Base-by-base conservation (phyloP, 192 early-diverging fungal genomes). In the Thamnidium elegans region DNA sequence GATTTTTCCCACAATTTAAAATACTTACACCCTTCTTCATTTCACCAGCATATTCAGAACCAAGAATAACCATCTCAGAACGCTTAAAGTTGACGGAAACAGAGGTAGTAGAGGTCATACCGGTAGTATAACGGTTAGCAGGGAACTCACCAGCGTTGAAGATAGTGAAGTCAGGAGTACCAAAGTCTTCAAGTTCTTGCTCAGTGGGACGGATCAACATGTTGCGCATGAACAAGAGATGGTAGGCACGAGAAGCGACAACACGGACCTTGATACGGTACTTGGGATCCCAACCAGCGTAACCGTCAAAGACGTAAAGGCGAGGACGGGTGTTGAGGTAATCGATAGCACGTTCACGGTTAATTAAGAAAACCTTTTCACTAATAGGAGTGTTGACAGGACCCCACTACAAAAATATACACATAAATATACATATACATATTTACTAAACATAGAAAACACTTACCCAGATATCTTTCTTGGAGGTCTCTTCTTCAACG, bases 241-340 rank as follows among this genome's bases (percentile, higher is more conserved):
- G 93, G 82, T 97, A 95, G 44, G 95, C 93, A 59, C 93, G 88
- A 32, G 93, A 87, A 69, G 91, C 92, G 66, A 97, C 87, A 31
- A 94, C 84, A 56, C 95, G 92, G 51, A 97, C 89, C 85, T 97
- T 97, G 79, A 94, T 91, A 62, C 94, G 86, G 85, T 95, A 91
- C 81, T 92, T 92, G 66, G 92, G 89, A 74, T 97, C 95, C 95
- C 95, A 97, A 21, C 95, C 95, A 56, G 95, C 95, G 66, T 79
- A 97, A 8, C 92, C 95, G 78, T 97, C 95, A 77, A 97, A 91
- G 55, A 97, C 93, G 66, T 94, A 94, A 53, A 95, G 86, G 55
- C 90, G 88, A 45, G 84, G 80, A 62, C 91, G 89, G 60, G 93
- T 94, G 81, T 97, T 97, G 62, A 97, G 82, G 81, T 95, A 97